Evolutionary conservation across 805 yeast species (phyloP).

Genomic region (Schizosaccharomyces lindneri): DNA sequence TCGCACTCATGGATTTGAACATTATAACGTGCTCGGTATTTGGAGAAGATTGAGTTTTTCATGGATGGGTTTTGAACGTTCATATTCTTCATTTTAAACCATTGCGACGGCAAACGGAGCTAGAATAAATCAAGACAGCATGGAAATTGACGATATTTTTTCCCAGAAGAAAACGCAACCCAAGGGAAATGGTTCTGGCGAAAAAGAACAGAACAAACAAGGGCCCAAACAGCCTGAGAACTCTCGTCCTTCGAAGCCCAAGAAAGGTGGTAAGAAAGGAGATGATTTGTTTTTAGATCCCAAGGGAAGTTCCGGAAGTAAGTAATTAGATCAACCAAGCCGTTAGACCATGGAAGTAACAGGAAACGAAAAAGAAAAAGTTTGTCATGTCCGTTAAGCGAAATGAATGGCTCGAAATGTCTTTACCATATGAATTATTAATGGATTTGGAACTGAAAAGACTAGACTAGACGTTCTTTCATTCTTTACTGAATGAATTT

Average conservation of each 20-base stretch:
- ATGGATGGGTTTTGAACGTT: too few species aligned
- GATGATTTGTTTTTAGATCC: constrained; percentile 2
- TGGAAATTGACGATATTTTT: constrained; percentile 1
- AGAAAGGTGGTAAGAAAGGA: background rate
- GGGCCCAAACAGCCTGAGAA: background rate
- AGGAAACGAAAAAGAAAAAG: background rate
- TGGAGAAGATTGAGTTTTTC: too few species aligned
- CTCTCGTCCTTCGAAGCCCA: background rate
- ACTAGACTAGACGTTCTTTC: too few species aligned
- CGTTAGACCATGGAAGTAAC: background rate
- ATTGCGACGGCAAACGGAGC: too few species aligned
- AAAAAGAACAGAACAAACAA: background rate
- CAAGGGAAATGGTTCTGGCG: background rate
- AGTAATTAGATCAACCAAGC: constrained; percentile 10
- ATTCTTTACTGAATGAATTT: too few species aligned
- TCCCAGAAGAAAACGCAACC: background rate
- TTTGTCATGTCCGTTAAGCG: too few species aligned
- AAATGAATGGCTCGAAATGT: too few species aligned
- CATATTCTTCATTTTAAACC: too few species aligned
- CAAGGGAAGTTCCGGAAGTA: constrained; percentile 1
- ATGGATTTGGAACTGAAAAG: too few species aligned
- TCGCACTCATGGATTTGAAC: too few species aligned
- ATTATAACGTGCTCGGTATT: too few species aligned
- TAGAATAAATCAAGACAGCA: background rate
- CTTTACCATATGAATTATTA: too few species aligned